Evolutionary conservation across 305 asterid species (phyloP).

Genomic region (Nicotiana rustica): DNA sequence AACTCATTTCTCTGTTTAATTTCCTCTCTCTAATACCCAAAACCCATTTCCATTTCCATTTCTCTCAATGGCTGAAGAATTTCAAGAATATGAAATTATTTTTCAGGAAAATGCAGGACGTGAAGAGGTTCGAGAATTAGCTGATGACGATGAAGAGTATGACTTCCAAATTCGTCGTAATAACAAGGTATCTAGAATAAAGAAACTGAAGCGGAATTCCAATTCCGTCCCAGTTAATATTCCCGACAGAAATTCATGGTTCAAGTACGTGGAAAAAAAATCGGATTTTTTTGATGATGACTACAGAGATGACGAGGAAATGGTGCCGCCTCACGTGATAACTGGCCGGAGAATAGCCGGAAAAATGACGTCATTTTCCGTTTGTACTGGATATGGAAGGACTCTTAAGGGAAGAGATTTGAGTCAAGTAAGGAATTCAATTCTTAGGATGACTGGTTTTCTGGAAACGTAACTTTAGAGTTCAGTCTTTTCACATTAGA

Average conservation of each 20-base stretch:
- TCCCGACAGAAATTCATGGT: conserved; percentile 49
- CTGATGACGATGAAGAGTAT: neutral
- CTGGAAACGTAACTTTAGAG: conserved; percentile 54
- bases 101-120: conserved; percentile 38
- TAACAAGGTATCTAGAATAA: neutral
- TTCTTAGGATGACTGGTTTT: conserved; percentile 81
- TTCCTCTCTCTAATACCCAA: neutral
- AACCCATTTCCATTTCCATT: neutral
- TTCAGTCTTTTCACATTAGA: neutral
- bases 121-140: neutral
- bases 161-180: conserved; percentile 18
- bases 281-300: conserved; percentile 39
- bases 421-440: conserved; percentile 68
- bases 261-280: conserved; percentile 40
- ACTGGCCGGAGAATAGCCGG: conserved; percentile 64
- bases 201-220: conserved; percentile 24
- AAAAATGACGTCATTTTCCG: conserved; percentile 68
- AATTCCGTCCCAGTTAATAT: conserved; percentile 43
- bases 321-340: conserved; percentile 80
- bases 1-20: neutral
- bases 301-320: conserved; percentile 50
- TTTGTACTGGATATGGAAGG: conserved; percentile 74
- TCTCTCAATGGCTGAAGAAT: conserved; percentile 48
- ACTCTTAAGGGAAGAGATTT: conserved; percentile 77
- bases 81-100: conserved; percentile 49